Base-by-base conservation (phyloP, 2,329 filamentous ascomycete genomes). In the Venturia pyrina region DNA sequence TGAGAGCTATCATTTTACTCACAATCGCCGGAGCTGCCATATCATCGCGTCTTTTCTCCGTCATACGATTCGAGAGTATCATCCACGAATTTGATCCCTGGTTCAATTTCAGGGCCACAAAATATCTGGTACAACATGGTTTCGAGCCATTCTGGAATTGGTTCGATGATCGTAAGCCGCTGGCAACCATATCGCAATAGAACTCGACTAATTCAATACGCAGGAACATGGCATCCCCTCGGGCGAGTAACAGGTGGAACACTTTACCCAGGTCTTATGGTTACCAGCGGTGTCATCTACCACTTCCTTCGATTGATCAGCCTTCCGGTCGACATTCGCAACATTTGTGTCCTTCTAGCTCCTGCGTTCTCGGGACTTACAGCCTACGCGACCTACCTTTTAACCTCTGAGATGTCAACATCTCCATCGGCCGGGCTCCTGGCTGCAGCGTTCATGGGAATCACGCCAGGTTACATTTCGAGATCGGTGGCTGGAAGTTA, bases 91-190 rank as follows among this genome's bases (percentile, higher is more conserved):
- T 99, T 80, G 95, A 99, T 80, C 95, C 95, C 44, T 99, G 95
- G 95, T 99, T 99, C 82, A 99, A 99, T 80, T 99, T 99, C 80
- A 86, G 95, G 78, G 95, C 95, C 70, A 98, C 95, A 66, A 98
- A 98, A 80, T 98, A 99, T 75, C 86, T 99, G 66, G 91, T 99
- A 66, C 86, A 93, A 75, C 87, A 99, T 87, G 95, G 95, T 73
- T 98, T 99, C 81, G 96, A 96, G 79, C 92, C 90, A 78, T 99
- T 99, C 77, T 99, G 95, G 95, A 93, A 99, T 78, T 99, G 95
- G 95, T 99, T 99, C 75, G 95, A 99, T 79, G 95, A 99, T 82
- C 88, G 95, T 88, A 82, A 69, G 85, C 76, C 60, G 43, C 57
- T 66, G 64, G 28, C 44, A 46, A 66, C 37, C 61, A 62, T 15